Evolutionary conservation across 257 asterid species (phyloP).

Genomic region (Scutellaria minor): DNA sequence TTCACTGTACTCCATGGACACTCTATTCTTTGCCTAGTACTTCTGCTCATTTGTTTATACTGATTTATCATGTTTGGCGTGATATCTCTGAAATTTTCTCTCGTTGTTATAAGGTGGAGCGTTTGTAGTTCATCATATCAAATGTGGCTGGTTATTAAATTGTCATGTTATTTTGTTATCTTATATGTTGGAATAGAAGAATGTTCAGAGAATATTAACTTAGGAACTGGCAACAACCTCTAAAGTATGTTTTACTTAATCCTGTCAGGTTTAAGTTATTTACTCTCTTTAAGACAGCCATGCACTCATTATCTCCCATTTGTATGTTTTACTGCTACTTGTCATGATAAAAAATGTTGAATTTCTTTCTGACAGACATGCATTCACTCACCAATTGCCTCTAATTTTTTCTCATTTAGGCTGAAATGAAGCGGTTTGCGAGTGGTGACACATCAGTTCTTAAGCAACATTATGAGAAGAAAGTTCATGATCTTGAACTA

Average conservation of each 20-base stretch:
- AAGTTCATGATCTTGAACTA: constrained; percentile 84
- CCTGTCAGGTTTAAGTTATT: constrained; percentile 5
- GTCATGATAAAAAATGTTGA: no score
- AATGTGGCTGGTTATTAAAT: not conserved
- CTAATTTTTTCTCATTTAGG: constrained; percentile 47
- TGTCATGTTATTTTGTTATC: not conserved
- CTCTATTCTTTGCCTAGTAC: no score
- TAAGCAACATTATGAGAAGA: constrained; percentile 92
- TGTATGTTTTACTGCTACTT: no score
- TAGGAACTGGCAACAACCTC: not conserved
- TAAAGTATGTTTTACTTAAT: not conserved
- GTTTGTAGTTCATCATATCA: not conserved
- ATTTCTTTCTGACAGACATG: not conserved
- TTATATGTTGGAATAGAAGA: not conserved
- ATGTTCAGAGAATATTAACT: not conserved
- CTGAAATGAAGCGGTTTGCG: constrained; percentile 84
- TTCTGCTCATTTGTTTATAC: not conserved
- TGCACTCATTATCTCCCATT: no score
- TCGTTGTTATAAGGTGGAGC: not conserved
- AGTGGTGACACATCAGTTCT: constrained; percentile 74
- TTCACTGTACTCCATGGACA: not conserved
- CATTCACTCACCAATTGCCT: constrained; percentile 8
- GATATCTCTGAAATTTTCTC: not conserved
- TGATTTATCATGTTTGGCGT: not conserved
- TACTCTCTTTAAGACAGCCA: not conserved